Percentiles rank a stretch among this genome's conserved stretches.
These are phyloP conservation scores for Linum trigynum DNA, from an alignment of 345 rosid genomes.

Conservation along the genomic window DNA sequence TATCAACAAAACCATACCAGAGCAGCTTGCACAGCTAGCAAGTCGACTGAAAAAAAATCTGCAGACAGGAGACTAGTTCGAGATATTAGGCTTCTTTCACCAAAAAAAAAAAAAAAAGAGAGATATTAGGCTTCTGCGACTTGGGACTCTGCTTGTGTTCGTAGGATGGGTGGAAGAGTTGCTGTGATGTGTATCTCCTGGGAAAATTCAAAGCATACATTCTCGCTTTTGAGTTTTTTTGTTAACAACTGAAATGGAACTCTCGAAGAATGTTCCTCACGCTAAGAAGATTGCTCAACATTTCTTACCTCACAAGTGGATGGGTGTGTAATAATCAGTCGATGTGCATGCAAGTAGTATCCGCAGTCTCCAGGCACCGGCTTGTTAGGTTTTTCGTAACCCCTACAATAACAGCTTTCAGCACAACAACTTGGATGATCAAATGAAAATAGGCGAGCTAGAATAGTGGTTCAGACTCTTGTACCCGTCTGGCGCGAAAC, in stretches of 20 bases:
- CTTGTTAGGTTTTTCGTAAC: constrained; percentile 54
- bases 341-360: constrained; percentile 78
- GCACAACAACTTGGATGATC: neutral
- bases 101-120: too few species aligned
- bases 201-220: neutral
- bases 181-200: constrained; percentile 52
- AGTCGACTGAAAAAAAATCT: too few species aligned
- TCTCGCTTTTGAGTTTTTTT: neutral
- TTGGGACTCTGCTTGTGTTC: constrained; percentile 28
- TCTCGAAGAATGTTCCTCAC: neutral
- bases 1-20: too few species aligned
- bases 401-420: constrained; percentile 29
- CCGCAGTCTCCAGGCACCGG: constrained; percentile 90
- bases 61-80: too few species aligned
- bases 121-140: too few species aligned
- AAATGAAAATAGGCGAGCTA: neutral
- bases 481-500: constrained; percentile 68
- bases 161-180: constrained; percentile 46
- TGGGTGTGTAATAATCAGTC: constrained; percentile 46
- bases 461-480: neutral
- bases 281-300: neutral
- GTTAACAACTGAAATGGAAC: neutral
- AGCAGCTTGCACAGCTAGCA: too few species aligned
- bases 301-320: constrained; percentile 41
- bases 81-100: too few species aligned